Evolutionary conservation across 169 alveolate genomes (phyloP), one percentile per base, ranked within the genome.

Genomic region (Plasmodium blacklocki): DNA sequence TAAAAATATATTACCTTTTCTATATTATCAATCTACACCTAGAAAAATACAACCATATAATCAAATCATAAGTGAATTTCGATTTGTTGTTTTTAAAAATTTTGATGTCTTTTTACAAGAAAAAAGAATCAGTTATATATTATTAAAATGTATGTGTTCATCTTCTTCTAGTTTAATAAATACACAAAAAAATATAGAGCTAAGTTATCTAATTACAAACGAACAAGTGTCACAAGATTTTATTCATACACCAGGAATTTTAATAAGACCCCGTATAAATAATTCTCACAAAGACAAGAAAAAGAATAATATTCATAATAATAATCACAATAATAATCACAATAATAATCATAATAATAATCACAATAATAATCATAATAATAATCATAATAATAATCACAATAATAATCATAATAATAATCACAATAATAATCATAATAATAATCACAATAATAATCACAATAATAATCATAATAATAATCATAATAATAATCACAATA

Each of bases 51-150:
- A 74, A 59, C 21, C 5, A 0, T 29, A 39, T 54, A 29, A 12
- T 49, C 23, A 56, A n/a, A 60, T 50, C 9, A 43, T 74, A 60
- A 63, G 45, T 29, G 88, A 76, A 64, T 47, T 75, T 0, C 45
- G 88, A 15, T 76, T 76, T 62, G 75, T 76, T 39, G 56, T 76
- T 32, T 66, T 49, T 23, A 76, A 62, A 32, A 15, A 64, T 50
- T 63, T 76, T 32, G 50, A 49, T 39, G 11, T 45, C 1, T 14
- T 66, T 18, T 68, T 76, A 58, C 49, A 76, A 64, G 21, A 76
- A 26, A 62, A 76, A 21, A 49, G n/a, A 14, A 76, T 76, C 3
- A 64, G 52, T 49, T 63, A 76, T 15, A 50, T 63, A 7, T 26
- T 63, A 12, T 19, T 76, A 54, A 76, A 14, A 54, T 76, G 88